Evolutionary conservation across 805 yeast species (phyloP).

Genomic region (Komagataella phaffii): DNA sequence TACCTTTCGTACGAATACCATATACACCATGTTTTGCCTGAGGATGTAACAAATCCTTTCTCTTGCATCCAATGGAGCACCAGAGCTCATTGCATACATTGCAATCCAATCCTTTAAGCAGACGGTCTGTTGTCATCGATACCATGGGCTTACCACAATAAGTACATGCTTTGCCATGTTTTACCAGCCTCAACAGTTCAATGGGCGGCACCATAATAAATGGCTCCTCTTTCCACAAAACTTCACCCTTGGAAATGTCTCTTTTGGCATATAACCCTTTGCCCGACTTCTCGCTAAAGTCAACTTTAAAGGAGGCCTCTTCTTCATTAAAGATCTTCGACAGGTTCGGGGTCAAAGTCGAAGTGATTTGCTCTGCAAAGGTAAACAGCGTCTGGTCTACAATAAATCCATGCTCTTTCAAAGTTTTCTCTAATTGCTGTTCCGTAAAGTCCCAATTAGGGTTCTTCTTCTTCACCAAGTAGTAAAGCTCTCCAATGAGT

Average conservation of each 20-base stretch:
- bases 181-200: constrained; percentile 46
- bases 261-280: constrained; percentile 45
- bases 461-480: constrained; percentile 32
- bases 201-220: constrained; percentile 54
- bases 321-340: constrained; percentile 25
- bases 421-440: constrained; percentile 36
- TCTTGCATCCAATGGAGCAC: constrained; percentile 55
- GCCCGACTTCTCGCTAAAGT: constrained; percentile 25
- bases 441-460: constrained; percentile 54
- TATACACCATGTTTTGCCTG: constrained; percentile 40
- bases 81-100: constrained; percentile 50
- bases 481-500: constrained; percentile 40
- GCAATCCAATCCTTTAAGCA: constrained; percentile 48
- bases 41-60: constrained; percentile 34
- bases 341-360: constrained; percentile 32
- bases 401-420: constrained; percentile 44
- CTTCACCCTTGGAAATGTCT: constrained; percentile 24
- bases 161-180: constrained; percentile 55
- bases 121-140: constrained; percentile 14
- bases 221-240: constrained; percentile 46
- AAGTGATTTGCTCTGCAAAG: constrained; percentile 39
- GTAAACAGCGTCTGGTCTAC: constrained; percentile 27
- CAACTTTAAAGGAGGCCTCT: neutral
- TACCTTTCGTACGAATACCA: constrained; percentile 15
- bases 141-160: constrained; percentile 50